Conservation (phyloP, 768 basidiomycete genomes). For the Lyophyllum atratum region DNA sequence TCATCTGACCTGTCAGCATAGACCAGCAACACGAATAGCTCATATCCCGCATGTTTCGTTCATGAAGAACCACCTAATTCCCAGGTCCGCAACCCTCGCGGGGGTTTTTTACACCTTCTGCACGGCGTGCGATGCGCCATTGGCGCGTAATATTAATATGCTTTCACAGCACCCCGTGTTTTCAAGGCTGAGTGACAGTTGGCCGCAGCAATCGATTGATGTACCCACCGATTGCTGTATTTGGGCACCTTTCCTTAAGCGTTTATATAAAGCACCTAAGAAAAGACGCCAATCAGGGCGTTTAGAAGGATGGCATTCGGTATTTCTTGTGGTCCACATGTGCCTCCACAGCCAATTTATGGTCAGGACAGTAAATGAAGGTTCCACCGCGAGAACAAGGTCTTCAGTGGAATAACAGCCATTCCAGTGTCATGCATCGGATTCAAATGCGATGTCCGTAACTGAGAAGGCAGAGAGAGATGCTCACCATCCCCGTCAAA, state of each 20-base stretch:
- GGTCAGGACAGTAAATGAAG: background rate
- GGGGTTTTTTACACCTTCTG: constrained; percentile 3
- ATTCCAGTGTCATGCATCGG: constrained; percentile 20
- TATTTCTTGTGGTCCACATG: constrained; percentile 23
- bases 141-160: constrained; percentile 11
- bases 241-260: background rate
- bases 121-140: constrained; percentile 22
- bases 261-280: background rate
- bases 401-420: constrained; percentile 60
- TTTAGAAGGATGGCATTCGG: constrained; percentile 32
- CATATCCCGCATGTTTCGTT: constrained; percentile 26
- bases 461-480: constrained; percentile 50
- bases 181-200: background rate
- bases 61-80: constrained; percentile 5
- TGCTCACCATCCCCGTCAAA: constrained; percentile 42
- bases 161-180: background rate
- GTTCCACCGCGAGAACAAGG: constrained; percentile 50
- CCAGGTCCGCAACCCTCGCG: background rate
- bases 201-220: background rate
- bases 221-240: background rate
- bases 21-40: constrained; percentile 24
- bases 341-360: constrained; percentile 4
- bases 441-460: constrained; percentile 28
- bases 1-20: background rate
- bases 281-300: background rate